These are phyloP conservation scores for Sicyos edulis DNA, from an alignment of 306 rosid genomes.

Conservation along the genomic window DNA sequence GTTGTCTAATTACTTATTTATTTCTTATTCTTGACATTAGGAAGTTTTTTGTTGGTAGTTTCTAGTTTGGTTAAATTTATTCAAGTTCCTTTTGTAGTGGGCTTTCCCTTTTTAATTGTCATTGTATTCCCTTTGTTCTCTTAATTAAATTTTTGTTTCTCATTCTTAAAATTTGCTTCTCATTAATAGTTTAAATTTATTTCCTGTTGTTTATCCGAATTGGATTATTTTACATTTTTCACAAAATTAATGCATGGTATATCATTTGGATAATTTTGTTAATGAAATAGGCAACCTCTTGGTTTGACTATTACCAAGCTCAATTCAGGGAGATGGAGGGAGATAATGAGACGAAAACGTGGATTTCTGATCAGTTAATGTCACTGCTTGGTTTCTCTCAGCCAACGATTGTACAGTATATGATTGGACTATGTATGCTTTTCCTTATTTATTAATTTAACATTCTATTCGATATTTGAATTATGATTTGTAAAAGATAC, in stretches of 20 bases:
- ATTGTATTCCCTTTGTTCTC: background rate
- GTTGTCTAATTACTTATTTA: background rate
- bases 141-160: background rate
- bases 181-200: background rate
- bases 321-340: slow-evolving; percentile 39
- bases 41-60: background rate
- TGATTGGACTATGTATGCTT: slow-evolving; percentile 65
- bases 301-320: background rate
- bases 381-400: slow-evolving; percentile 72
- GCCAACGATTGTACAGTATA: slow-evolving; percentile 58
- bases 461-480: background rate
- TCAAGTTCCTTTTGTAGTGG: background rate
- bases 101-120: background rate
- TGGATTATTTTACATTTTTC: background rate
- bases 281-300: background rate
- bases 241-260: background rate
- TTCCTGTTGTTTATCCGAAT: background rate
- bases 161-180: background rate
- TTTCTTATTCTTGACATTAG: background rate
- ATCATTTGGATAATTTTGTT: background rate
- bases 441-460: background rate
- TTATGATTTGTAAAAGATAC: background rate
- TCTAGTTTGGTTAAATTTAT: background rate
- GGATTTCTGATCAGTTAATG: slow-evolving; percentile 79
- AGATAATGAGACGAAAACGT: slow-evolving; percentile 52